Base-by-base conservation (phyloP, 2,329 filamentous ascomycete species). In the Cryphonectria carpinicola region DNA sequence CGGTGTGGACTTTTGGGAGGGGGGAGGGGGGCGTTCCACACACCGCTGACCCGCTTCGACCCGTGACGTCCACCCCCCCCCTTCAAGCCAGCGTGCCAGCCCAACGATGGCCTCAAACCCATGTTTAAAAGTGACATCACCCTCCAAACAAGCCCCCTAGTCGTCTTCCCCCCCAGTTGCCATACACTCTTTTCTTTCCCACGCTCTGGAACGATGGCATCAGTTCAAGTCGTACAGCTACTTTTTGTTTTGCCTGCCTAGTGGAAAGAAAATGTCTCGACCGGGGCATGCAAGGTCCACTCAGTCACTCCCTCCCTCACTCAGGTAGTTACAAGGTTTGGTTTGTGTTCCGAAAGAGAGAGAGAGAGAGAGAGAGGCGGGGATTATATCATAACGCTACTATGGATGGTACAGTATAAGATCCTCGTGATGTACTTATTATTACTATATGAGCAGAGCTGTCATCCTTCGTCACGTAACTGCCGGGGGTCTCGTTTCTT, bases 121-220 rank as follows among this genome's bases (percentile, higher is more conserved):
- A 56, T 56, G 52, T 56, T 28, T 17, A 19, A 49, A 10, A 56
- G 54, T 58, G 54, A 58, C 54, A 58, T 58, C 54, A 58, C 54
- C 54, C 54, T 58, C 25, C 19, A 11, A 8, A 49, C 22, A n/a
- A 49, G 46, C 22, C 43, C 22, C 22, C 22, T 1, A 28, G 28
- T 46, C 4, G 32, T 32, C 32, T 32, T 3, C 32, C 1, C 19
- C 46, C n/a, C 46, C 17, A 6, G 19, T 10, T 10, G 7, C 43
- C 43, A 49, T 17, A 22, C 19, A 49, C 43, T 5, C 43, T 22
- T 13, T 10, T 10, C 43, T 49, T 8, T n/a, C 43, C 43, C 43
- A 49, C 19, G 7, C 46, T n/a, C 46, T 49, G 46, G 19, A 49
- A 49, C 46, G 46, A 49, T 49, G 46, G 22, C 22, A 49, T 49